Conservation (phyloP, 2,329 filamentous ascomycete species). For the Cytospora mali region DNA sequence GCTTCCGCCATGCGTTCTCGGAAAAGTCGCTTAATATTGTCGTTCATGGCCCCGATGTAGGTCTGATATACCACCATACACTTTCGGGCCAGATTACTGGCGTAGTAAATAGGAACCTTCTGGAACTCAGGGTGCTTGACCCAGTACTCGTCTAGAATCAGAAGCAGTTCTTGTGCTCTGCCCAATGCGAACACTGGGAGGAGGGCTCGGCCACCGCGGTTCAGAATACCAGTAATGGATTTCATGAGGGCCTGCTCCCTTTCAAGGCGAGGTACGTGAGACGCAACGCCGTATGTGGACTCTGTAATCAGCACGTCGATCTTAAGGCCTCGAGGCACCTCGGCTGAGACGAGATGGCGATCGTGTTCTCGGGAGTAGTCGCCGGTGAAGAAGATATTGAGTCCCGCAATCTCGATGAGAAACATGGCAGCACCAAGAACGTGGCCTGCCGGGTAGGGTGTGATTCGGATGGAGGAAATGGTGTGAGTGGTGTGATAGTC, state of each 20-base stretch:
- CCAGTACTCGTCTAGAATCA: slow-evolving; percentile 98
- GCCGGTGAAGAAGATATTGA: slow-evolving; percentile 96
- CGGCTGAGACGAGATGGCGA: slow-evolving; percentile 89
- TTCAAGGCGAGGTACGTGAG: slow-evolving; percentile 87
- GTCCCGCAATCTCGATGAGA: slow-evolving; percentile 91
- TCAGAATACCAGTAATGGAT: slow-evolving; percentile 86
- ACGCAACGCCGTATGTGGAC: slow-evolving; percentile 94
- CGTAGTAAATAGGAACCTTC: slow-evolving; percentile 94
- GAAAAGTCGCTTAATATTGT: slow-evolving; percentile 97
- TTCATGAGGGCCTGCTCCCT: slow-evolving; percentile 95
- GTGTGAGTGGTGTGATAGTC: slow-evolving; percentile 98
- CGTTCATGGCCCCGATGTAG: slow-evolving; percentile 98
- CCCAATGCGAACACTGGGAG: slow-evolving; percentile 96
- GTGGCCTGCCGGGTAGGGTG: slow-evolving; percentile 94
- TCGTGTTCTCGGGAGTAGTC: slow-evolving; percentile 97
- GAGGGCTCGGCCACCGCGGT: slow-evolving; percentile 86
- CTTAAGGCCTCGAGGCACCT: slow-evolving; percentile 85
- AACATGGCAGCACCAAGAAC: slow-evolving; percentile 99
- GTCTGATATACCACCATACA: slow-evolving; percentile 99
- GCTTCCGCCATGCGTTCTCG: slow-evolving; percentile 89
- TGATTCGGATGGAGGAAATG: slow-evolving; percentile 94
- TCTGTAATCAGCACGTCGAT: slow-evolving; percentile 97
- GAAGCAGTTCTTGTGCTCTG: slow-evolving; percentile 86
- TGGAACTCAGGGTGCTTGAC: slow-evolving; percentile 84
- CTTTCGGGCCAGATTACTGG: slow-evolving; percentile 89